Percentiles rank a stretch among this genome's conserved stretches.
phyloP scores from a whole-genome alignment of 2,329 filamentous ascomycete genomes.

The Bretziella fagacearum region DNA sequence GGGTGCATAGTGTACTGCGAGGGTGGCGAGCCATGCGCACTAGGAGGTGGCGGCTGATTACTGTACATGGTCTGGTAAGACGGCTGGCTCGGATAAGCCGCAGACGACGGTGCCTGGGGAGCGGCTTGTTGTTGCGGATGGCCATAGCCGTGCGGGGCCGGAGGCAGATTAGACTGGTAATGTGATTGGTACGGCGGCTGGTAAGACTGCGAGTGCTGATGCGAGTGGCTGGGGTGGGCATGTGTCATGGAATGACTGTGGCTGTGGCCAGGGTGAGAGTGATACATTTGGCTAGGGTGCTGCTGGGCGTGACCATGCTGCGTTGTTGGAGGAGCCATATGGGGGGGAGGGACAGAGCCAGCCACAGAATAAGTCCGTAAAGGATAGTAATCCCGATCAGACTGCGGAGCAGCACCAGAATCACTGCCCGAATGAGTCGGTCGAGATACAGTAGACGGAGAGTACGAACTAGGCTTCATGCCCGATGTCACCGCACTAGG shows the following conservation, averaged over 20 bases:
- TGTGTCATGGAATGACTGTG: conserved; percentile 18
- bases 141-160: conserved; percentile 20
- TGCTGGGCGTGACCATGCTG: conserved; percentile 31
- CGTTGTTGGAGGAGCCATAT: conserved; percentile 26
- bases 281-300: conserved; percentile 30
- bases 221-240: conserved; percentile 10
- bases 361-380: conserved; percentile 22
- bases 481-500: conserved; percentile 34
- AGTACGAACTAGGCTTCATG: conserved; percentile 31
- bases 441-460: conserved; percentile 32
- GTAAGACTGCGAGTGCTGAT: conserved; percentile 18
- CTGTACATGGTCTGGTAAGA: conserved; percentile 5
- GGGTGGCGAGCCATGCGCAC: conserved; percentile 14
- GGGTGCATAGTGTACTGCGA: conserved; percentile 8
- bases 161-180: conserved; percentile 10
- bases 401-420: conserved; percentile 19
- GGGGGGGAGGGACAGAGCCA: conserved; percentile 20
- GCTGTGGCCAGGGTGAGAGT: conserved; percentile 14
- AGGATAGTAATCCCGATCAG: conserved; percentile 33
- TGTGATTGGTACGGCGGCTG: conserved; percentile 1
- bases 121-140: conserved; percentile 19
- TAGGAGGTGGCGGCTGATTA: conserved; percentile 13
- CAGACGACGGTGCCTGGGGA: background rate
- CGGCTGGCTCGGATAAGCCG: conserved; percentile 16
- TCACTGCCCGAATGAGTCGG: conserved; percentile 24